phyloP scores from a whole-genome alignment of 1,284 basidiomycete genomes.

The Neonothopanus nambi region DNA sequence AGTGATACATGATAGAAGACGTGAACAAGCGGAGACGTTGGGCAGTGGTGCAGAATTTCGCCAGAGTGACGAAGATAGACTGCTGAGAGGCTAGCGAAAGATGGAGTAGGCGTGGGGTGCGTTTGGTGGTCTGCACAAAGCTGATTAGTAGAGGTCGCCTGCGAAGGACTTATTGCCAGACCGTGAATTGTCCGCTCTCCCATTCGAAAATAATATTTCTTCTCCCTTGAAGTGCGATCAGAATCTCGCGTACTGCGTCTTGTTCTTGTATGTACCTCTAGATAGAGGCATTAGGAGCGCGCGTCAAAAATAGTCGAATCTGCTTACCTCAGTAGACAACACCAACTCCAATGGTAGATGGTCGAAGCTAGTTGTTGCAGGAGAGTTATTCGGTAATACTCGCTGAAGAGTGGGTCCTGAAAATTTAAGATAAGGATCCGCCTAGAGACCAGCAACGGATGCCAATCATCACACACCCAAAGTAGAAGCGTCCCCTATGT shows the following conservation, averaged over 20 bases:
- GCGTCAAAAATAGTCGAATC: too few species aligned
- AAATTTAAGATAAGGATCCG: constrained; percentile 1
- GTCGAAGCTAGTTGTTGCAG: constrained; percentile 13
- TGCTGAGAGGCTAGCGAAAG: constrained; percentile 61
- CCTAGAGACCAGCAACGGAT: background rate
- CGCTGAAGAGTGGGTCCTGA: constrained; percentile 50
- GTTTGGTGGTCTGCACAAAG: constrained; percentile 42
- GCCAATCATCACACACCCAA: constrained; percentile 44
- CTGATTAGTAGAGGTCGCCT: background rate
- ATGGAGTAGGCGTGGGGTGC: constrained; percentile 62
- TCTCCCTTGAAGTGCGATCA: constrained; percentile 72
- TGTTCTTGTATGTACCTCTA: constrained; percentile 72
- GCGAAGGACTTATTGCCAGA: constrained; percentile 23
- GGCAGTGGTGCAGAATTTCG: constrained; percentile 54
- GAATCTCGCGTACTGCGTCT: constrained; percentile 70
- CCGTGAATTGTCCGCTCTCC: constrained; percentile 37
- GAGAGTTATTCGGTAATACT: constrained; percentile 23
- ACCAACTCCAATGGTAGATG: constrained; percentile 23
- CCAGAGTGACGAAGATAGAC: constrained; percentile 62
- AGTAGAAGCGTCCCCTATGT: constrained; percentile 67
- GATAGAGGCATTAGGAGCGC: too few species aligned
- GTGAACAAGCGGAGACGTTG: constrained; percentile 65
- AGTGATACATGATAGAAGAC: constrained; percentile 37
- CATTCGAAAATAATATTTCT: constrained; percentile 59
- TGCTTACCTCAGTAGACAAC: constrained; percentile 9